Evolutionary conservation across 2,329 filamentous ascomycete genomes (phyloP).

Genomic region (Aspergillus versicolor): DNA sequence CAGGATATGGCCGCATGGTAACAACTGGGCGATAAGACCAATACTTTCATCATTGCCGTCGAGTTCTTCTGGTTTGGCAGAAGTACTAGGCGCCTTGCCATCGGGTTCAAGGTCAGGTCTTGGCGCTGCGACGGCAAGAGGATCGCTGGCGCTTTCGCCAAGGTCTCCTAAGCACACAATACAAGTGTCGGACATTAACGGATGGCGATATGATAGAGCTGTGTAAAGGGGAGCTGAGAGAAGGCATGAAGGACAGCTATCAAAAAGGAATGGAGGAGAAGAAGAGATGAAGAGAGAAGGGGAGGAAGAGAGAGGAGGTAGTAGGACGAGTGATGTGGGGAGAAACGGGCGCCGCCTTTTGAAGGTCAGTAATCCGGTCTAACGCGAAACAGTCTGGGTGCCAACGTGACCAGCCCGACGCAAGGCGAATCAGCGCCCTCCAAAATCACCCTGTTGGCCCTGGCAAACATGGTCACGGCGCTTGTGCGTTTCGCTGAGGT

Average conservation of each 20-base stretch:
- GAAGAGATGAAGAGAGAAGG: conserved; percentile 22
- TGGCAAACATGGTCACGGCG: conserved; percentile 1
- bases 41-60: conserved; percentile 44
- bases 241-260: conserved; percentile 41
- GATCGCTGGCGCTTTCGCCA: conserved; percentile 56
- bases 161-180: conserved; percentile 72
- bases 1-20: conserved; percentile 84
- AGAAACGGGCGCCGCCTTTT: conserved; percentile 38
- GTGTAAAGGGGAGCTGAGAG: conserved; percentile 28
- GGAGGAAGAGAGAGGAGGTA: conserved; percentile 18
- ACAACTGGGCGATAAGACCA: conserved; percentile 59
- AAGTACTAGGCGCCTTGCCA: conserved; percentile 24
- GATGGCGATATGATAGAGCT: conserved; percentile 28
- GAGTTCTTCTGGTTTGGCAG: conserved; percentile 29
- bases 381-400: conserved; percentile 38
- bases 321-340: conserved; percentile 30
- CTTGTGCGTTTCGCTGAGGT: neutral
- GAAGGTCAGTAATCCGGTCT: conserved; percentile 37
- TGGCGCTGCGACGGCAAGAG: conserved; percentile 45
- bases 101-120: conserved; percentile 39
- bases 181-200: conserved; percentile 64
- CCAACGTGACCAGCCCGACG: conserved; percentile 35
- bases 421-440: conserved; percentile 18
- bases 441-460: conserved; percentile 9
- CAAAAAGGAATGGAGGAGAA: conserved; percentile 15